Conservation (phyloP, 2,329 filamentous ascomycete genomes). For the Sporothrix euskadiensis region DNA sequence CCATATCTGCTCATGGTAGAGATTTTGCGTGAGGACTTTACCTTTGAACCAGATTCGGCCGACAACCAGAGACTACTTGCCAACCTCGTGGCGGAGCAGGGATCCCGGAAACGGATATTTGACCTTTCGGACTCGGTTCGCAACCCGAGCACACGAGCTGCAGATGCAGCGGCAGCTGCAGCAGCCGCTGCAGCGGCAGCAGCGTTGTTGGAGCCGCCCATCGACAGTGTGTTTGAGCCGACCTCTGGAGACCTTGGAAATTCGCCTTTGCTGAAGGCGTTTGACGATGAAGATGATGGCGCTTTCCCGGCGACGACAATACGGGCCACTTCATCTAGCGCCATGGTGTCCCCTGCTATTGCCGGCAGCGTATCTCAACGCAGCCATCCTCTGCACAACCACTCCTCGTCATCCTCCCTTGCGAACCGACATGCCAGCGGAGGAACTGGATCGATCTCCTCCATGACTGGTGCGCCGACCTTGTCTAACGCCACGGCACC, state of each 20-base stretch:
- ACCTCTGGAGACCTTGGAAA: conserved; percentile 74
- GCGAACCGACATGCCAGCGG: conserved; percentile 25
- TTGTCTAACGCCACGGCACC: conserved; percentile 63
- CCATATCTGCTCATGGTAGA: conserved; percentile 85
- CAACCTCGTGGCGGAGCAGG: conserved; percentile 59
- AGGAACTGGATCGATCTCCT: conserved; percentile 45
- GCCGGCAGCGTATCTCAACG: conserved; percentile 23
- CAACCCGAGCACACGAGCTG: conserved; percentile 27
- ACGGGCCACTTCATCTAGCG: neutral
- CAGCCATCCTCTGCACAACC: conserved; percentile 13
- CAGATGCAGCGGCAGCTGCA: conserved; percentile 26
- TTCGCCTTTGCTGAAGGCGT: conserved; percentile 65
- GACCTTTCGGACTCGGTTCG: conserved; percentile 69
- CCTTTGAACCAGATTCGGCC: conserved; percentile 72
- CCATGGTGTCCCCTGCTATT: conserved; percentile 17
- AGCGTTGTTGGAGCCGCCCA: conserved; percentile 46
- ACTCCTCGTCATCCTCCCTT: conserved; percentile 25
- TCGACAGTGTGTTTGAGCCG: conserved; percentile 83
- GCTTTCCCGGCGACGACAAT: neutral
- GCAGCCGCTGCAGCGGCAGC: conserved; percentile 40
- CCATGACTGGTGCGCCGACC: conserved; percentile 55
- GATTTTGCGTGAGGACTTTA: conserved; percentile 77
- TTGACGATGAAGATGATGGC: conserved; percentile 45
- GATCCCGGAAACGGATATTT: conserved; percentile 61
- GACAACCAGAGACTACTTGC: conserved; percentile 69